Evolutionary conservation across 495 filamentous ascomycete species (phyloP).

Genomic region (Hamigera avellanea): DNA sequence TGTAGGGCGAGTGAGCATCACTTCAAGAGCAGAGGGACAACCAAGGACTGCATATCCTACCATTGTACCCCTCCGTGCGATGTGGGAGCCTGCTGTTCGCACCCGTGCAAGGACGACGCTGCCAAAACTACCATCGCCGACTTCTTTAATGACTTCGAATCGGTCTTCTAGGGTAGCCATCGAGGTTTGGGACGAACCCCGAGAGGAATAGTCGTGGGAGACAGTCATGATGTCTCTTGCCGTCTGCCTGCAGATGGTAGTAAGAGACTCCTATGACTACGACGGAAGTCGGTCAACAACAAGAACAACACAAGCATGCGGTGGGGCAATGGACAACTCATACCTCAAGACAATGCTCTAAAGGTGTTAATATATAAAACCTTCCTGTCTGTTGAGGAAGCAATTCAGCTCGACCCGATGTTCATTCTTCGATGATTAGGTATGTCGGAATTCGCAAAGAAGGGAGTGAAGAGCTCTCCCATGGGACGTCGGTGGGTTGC

Average conservation of each 20-base stretch:
- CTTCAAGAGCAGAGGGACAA: slow-evolving; percentile 3
- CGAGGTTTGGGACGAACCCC: slow-evolving; percentile 39
- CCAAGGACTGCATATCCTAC: slow-evolving; percentile 41
- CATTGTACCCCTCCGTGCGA: slow-evolving; percentile 84
- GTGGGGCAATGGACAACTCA: too few relatives aligned
- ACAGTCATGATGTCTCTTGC: slow-evolving; percentile 51
- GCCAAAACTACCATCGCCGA: slow-evolving; percentile 97
- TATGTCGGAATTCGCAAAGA: too few relatives aligned
- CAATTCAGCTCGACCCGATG: slow-evolving; percentile 8
- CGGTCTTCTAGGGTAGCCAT: slow-evolving; percentile 61
- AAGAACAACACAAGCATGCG: too few relatives aligned
- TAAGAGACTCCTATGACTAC: slow-evolving; percentile 12
- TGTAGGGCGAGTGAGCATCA: slow-evolving; percentile 28
- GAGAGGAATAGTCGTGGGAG: slow-evolving; percentile 49
- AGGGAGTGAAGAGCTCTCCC: too few relatives aligned
- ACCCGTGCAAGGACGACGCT: slow-evolving; percentile 89
- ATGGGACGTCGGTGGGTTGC: slow-evolving; percentile 2
- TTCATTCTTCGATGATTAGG: slow-evolving; percentile 18
- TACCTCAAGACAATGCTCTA: slow-evolving; percentile 1
- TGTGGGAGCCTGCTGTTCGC: slow-evolving; percentile 73
- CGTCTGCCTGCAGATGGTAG: slow-evolving; percentile 36
- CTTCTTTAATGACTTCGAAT: slow-evolving; percentile 95
- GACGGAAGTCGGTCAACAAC: too few relatives aligned
- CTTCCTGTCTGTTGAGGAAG: neutral
- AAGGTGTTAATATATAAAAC: neutral